Evolutionary conservation across 1,139 yeast genomes (phyloP), one percentile per base, ranked within the genome.

Genomic region (Yamadazyma conglobata): DNA sequence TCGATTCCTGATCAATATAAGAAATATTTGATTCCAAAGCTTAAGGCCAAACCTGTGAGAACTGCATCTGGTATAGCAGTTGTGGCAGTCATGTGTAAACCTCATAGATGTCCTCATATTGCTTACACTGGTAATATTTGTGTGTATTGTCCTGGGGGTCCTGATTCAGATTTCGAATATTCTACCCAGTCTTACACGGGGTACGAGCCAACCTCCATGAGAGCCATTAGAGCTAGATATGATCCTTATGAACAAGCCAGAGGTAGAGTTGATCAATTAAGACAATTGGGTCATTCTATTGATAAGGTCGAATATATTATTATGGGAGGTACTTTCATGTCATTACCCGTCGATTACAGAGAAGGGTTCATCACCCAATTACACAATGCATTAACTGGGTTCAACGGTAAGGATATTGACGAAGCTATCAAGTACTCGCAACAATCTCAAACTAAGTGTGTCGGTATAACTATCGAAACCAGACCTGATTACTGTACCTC

Each of bases 281-380:
- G 96, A 46, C 96, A 84, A 57, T 70, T 91, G 42, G 99, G 99
- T 11, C 99, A 91, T 54, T 82, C 95, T 3, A 91, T 91, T 32
- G 98, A 91, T 55, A 91, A 91, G 57, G 98, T 91, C 10, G 99
- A 91, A 57, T 91, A 91, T 55, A 91, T 91, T 43, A 82, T 91
- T 44, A 91, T 91, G 99, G 99, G 99, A 33, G 99, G 99, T 41
- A 91, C 99, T 0, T 91, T 91, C 54, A 91, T 91, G 99, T 84
- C 95, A 6, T 68, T 91, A 39, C 94, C 96, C 8, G 74, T 78
- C 28, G 91, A 83, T 32, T 91, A 91, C 58, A 70, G 98, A 37
- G 98, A 91, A 54, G 75, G 70, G 30, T 93, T 91, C 48, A 89
- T 91, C 39, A 77, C 91, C 10, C 88, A 84, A 48, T 64, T 91